Conservation (phyloP, 768 basidiomycete genomes). For the Symmetrospora coprosmae region DNA sequence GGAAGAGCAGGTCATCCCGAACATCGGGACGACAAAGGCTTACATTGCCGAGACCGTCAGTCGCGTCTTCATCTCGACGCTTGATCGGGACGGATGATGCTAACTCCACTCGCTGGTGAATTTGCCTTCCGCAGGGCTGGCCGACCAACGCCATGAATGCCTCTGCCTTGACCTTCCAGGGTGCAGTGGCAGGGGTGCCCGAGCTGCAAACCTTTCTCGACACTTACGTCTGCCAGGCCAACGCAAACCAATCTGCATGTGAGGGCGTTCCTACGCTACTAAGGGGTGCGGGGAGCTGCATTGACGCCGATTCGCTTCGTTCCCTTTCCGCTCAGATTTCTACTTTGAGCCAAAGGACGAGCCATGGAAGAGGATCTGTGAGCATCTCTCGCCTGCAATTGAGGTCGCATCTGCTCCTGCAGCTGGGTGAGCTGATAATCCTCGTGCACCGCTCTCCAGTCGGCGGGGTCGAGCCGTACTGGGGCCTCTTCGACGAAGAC, state of each 20-base stretch:
- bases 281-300: too few relatives aligned
- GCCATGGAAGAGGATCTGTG: slow-evolving; percentile 29
- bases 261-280: too few relatives aligned
- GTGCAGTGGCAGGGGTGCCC: slow-evolving; percentile 20
- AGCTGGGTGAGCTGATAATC: background rate
- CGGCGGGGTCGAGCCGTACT: slow-evolving; percentile 58
- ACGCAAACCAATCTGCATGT: slow-evolving; percentile 60
- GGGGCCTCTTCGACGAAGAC: slow-evolving; percentile 51
- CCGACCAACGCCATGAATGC: slow-evolving; percentile 36
- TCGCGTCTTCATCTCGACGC: background rate
- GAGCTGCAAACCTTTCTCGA: slow-evolving; percentile 58
- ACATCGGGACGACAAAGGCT: slow-evolving; percentile 58
- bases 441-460: slow-evolving; percentile 45
- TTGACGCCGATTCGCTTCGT: slow-evolving; percentile 44
- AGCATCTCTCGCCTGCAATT: background rate
- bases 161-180: slow-evolving; percentile 19
- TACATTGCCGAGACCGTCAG: slow-evolving; percentile 75
- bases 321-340: slow-evolving; percentile 27
- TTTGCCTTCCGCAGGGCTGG: slow-evolving; percentile 34
- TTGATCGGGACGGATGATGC: background rate
- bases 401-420: background rate
- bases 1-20: slow-evolving; percentile 39
- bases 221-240: slow-evolving; percentile 75
- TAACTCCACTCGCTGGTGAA: background rate
- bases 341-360: slow-evolving; percentile 42